Conservation (phyloP, 2,329 filamentous ascomycete genomes). For the Botrytis squamosa region DNA sequence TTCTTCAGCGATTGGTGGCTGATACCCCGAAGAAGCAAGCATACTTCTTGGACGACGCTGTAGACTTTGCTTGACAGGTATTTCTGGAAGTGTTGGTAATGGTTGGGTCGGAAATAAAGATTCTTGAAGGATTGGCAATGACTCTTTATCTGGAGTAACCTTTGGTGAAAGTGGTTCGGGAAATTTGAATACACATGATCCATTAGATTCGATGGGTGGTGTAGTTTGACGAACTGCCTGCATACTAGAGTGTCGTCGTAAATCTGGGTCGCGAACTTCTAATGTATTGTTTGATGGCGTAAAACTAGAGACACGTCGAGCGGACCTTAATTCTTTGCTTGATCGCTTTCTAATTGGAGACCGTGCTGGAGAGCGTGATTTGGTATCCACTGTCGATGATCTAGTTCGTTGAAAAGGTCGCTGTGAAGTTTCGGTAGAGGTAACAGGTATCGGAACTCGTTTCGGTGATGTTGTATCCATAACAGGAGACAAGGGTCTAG, state of each 20-base stretch:
- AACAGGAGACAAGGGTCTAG: constrained; percentile 27
- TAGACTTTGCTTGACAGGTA: not conserved
- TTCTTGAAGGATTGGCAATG: constrained; percentile 12
- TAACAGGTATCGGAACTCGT: constrained; percentile 18
- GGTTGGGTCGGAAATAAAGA: not conserved
- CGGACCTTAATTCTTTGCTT: constrained; percentile 13
- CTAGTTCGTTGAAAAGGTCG: constrained; percentile 21
- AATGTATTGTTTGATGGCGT: constrained; percentile 24
- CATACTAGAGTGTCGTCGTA: constrained; percentile 26
- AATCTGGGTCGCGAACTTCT: constrained; percentile 22
- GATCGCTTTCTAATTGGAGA: not conserved
- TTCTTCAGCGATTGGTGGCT: not conserved
- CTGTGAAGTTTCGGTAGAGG: constrained; percentile 23
- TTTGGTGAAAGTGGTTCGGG: constrained; percentile 2
- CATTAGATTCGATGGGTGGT: constrained; percentile 15
- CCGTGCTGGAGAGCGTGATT: constrained; percentile 22
- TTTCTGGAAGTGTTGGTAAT: not conserved
- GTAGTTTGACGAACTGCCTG: constrained; percentile 5
- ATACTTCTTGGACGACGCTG: constrained; percentile 16
- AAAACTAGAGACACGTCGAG: constrained; percentile 28
- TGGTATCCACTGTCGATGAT: constrained; percentile 22
- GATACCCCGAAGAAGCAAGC: not conserved
- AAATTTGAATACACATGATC: constrained; percentile 9
- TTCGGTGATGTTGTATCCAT: constrained; percentile 27
- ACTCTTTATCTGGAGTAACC: constrained; percentile 2